These are phyloP conservation scores for Pseudocercospora fuligena DNA, from an alignment of 2,329 filamentous ascomycete species.

Conservation along the genomic window DNA sequence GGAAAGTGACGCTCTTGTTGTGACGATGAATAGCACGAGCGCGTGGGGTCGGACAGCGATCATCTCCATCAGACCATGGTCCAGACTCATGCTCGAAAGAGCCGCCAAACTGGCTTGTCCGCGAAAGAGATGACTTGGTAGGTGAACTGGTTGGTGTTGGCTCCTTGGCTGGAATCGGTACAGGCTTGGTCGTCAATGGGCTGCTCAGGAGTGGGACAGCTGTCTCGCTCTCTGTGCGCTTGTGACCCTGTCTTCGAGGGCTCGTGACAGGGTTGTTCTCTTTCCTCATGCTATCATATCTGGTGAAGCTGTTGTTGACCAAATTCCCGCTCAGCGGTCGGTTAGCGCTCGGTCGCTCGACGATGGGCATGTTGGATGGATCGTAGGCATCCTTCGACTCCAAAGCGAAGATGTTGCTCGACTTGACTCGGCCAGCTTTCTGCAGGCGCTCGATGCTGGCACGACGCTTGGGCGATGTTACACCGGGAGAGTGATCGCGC, in stretches of 20 bases:
- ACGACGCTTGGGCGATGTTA: conserved; percentile 65
- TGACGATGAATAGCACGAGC: conserved; percentile 70
- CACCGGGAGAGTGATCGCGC: conserved; percentile 67
- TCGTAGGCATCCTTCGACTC: conserved; percentile 94
- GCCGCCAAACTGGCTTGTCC: conserved; percentile 64
- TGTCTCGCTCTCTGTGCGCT: conserved; percentile 62
- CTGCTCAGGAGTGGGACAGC: conserved; percentile 62
- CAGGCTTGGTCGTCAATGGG: conserved; percentile 43
- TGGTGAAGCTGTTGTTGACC: conserved; percentile 72
- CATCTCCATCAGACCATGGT: conserved; percentile 69
- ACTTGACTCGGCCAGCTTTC: conserved; percentile 92
- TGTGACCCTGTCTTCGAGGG: conserved; percentile 41
- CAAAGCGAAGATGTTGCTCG: conserved; percentile 94
- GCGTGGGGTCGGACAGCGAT: conserved; percentile 65
- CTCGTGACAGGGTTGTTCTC: conserved; percentile 43
- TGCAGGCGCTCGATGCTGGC: conserved; percentile 95
- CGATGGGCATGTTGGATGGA: conserved; percentile 73
- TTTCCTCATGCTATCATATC: conserved; percentile 55
- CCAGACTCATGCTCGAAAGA: conserved; percentile 41
- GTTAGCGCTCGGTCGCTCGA: conserved; percentile 77
- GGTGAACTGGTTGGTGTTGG: conserved; percentile 73
- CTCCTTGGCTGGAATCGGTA: conserved; percentile 56
- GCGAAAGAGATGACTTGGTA: conserved; percentile 85
- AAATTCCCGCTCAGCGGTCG: conserved; percentile 62
- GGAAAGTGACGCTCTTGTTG: conserved; percentile 96